Evolutionary conservation across 2,329 filamentous ascomycete genomes (phyloP).

Genomic region (Fusarium sp.): DNA sequence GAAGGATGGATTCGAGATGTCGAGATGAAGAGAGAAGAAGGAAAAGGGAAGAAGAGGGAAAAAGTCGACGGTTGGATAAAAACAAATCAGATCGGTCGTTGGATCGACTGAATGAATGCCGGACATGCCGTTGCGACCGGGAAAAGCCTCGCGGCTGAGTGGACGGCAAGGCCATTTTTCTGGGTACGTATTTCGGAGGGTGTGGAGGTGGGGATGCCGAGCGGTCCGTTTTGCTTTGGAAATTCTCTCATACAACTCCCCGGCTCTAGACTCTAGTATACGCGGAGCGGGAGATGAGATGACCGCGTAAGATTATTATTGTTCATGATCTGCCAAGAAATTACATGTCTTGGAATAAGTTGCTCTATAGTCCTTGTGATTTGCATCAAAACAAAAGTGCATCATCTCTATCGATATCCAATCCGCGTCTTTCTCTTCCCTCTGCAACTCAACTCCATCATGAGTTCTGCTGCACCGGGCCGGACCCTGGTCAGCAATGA

Average conservation of each 20-base stretch:
- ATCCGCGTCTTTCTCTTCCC: not conserved
- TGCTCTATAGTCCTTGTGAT: not conserved
- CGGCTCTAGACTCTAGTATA: conserved; percentile 1
- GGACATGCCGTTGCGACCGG: conserved; percentile 47
- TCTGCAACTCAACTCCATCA: not conserved
- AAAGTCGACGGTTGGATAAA: conserved; percentile 17
- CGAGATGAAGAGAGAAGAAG: conserved; percentile 25
- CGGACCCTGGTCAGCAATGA: conserved; percentile 39
- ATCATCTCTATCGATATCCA: not conserved
- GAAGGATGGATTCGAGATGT: conserved; percentile 29
- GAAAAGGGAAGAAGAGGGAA: conserved; percentile 24
- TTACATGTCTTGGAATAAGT: not conserved
- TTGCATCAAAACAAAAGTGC: not conserved
- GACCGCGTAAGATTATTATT: not conserved
- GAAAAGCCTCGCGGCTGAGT: conserved; percentile 46
- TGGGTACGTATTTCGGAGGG: conserved; percentile 44
- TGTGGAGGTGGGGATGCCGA: conserved; percentile 50
- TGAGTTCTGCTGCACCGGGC: conserved; percentile 4
- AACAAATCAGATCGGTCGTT: conserved; percentile 28
- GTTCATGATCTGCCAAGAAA: too few species aligned
- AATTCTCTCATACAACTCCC: conserved; percentile 47
- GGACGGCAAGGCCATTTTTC: conserved; percentile 40
- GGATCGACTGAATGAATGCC: conserved; percentile 38
- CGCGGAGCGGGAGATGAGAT: conserved; percentile 10
- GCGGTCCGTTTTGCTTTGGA: conserved; percentile 42